Base-by-base conservation (phyloP, 164 flowering plant species). In the Santalum album region DNA sequence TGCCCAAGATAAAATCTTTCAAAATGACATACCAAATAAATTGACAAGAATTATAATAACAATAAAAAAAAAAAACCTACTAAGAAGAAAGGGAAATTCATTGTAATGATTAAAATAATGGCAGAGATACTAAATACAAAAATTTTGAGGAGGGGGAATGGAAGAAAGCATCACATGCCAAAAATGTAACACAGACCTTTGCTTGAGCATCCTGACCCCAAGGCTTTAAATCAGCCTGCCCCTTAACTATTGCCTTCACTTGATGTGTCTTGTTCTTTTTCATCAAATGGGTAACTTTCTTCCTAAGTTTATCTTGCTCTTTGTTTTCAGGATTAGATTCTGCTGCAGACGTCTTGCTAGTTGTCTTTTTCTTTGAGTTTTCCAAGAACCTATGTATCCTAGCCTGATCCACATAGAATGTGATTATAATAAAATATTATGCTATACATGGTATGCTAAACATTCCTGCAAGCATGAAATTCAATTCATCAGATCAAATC, bases 191-290 rank as follows among this genome's bases (percentile, higher is more conserved):
- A 42, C 21, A 42, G 1, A 45, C 49, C 24, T 10, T 20, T 21
- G 56, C 67, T 63, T 65, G 69, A 54, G 52, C 56, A n/a, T 70
- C 72, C 54, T 62, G 67, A 23, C 78, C 74, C 78, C 78, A 73
- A 12, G 72, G 69, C 56, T 64, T 59, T 15, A 38, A 19, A 61
- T 59, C 69, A 62, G 67, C 78, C n/a, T 56, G 63, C 25, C 50
- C 59, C 42, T 57, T 58, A 14, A 73, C 67, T 32, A 73, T 73
- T 49, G 47, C 32, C 54, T 57, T 64, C 7, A 67, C 67, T 56
- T 64, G 65, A 1, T 51, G 64, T 24, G 54, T 17, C 56, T 67
- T 67, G 56, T 70, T 56, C 61, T 64, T 62, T 57, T 70, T 73
- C 35, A 73, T 61, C 62, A 73, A 62, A 49, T 15, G 42, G 12